Percentiles rank a stretch among this genome's conserved stretches.
phyloP scores from a whole-genome alignment of 1,139 yeast species.

The Zhuliangozyma parablackwelliae region DNA sequence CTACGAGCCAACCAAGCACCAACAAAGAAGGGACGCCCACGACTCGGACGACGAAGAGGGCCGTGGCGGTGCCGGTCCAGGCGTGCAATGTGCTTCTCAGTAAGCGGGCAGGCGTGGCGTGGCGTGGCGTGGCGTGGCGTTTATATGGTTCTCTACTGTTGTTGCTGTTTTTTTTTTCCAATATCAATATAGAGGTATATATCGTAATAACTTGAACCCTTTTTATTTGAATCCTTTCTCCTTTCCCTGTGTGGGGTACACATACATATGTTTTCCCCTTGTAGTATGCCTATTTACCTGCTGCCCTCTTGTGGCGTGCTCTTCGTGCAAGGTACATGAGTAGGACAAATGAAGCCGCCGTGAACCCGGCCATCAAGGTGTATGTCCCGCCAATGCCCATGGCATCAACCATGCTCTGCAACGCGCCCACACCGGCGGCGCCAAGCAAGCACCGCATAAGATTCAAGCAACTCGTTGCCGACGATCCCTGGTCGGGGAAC shows the following conservation, averaged over 20 bases:
- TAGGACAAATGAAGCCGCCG: constrained; percentile 4
- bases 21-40: constrained; percentile 51
- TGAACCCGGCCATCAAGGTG: constrained; percentile 18
- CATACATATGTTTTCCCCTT: background rate
- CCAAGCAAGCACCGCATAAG: constrained; percentile 20
- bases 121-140: too few relatives aligned
- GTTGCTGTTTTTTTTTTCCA: too few relatives aligned
- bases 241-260: background rate
- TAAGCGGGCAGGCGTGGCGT: too few relatives aligned
- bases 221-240: too few relatives aligned
- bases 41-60: constrained; percentile 69
- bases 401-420: constrained; percentile 15
- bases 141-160: too few relatives aligned
- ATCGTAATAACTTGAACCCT: too few relatives aligned
- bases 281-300: background rate
- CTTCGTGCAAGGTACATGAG: constrained; percentile 2
- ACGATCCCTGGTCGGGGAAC: constrained; percentile 26
- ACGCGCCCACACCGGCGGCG: constrained; percentile 19
- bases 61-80: constrained; percentile 50
- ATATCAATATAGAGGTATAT: too few relatives aligned
- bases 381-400: constrained; percentile 21
- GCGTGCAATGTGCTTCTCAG: constrained; percentile 88
- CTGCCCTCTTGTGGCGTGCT: constrained; percentile 1
- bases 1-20: constrained; percentile 59
- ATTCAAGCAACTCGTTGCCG: constrained; percentile 29